Evolutionary conservation across 768 basidiomycete genomes (phyloP), one percentile per base, ranked within the genome.

Genomic region (Sarcodon sp.): DNA sequence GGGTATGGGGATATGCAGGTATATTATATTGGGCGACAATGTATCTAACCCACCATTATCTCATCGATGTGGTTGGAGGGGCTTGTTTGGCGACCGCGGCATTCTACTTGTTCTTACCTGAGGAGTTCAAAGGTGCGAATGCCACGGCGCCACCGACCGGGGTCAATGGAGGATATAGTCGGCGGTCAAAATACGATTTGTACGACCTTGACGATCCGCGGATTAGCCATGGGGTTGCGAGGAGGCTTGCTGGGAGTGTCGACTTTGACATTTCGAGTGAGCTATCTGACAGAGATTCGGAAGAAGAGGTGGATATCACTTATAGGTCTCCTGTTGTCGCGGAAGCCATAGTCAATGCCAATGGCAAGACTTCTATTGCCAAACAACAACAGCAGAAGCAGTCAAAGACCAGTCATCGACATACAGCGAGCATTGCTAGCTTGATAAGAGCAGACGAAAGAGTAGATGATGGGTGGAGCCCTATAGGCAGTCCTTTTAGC

Each of bases 31-130:
- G 96, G 96, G 83, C 88, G 8, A 97, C 94, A 18, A 98, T 98
- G 94, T 97, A 94, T 69, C 83, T 94, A 57, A 89, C 88, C 3
- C 91, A 96, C 64, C 94, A 98, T 68, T 98, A 98, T 71, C 84
- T 99, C 59, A 92, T 99, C 66, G 96, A 99, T 60, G 88, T 97
- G 60, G 88, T 91, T 44, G 87, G 82, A 8, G 96, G 96, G 11
- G 88, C 86, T 0, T 94, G 92, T 60, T 76, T 99, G 53, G 84
- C 93, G 43, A 82, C 84, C 35, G 74, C 76, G 15, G 82, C 77
- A 58, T 98, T 97, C 72, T 97, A 90, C 69, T 58, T 87, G 53
- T 83, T 82, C 66, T 79, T 97, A 58, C 90, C 92, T 0, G 80
- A 85, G 53, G 80, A 84, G 49, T 72, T 94, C 53, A 77, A 76